Evolutionary conservation across 805 yeast species (phyloP), one percentile per base, ranked within the genome.

Genomic region (Hanseniaspora occidentalis): DNA sequence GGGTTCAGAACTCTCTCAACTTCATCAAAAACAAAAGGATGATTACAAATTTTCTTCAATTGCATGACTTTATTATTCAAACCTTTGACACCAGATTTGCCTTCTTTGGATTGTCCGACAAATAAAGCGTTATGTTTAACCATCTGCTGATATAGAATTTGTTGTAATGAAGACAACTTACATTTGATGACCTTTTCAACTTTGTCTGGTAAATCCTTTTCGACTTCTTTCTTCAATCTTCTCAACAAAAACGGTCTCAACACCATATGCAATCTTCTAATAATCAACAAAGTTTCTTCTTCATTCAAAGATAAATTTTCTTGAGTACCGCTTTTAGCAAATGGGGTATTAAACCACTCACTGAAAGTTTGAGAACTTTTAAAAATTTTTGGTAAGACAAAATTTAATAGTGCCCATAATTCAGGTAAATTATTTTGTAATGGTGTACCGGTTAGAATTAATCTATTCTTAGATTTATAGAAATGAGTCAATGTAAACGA

Each of bases 261-360:
- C 31, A 83, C 94, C 56, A 82, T 83, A 55, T 83, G 94, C 57
- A 83, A 70, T 74, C 94, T 77, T 65, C 92, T 68, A 52, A 83
- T 83, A 41, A 83, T 76, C 67, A 83, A 71, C 44, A 83, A 65
- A 25, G 84, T 76, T 60, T 83, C 94, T 78, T 83, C 94, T 71
- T 83, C 94, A 0, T 85, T 77, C 47, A 83, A 67, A 46, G 78
- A 92, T 39, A 83, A 69, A 57, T 79, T 79, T 50, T 83, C 94
- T 57, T 80, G 89, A 13, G 77, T 67, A 43, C 94, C 94, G 14
- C 92, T 77, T 47, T 80, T 82, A 3, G 88, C 89, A 62, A 83
- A 83, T 5, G 94, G 94, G 0, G 94, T 83, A 53, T 83, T 83
- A 56, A 83, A 83, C 94, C 94, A 83, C 54, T 83, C 94, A 54